phyloP scores from a whole-genome alignment of 2,329 filamentous ascomycete species.

The Alternaria conjuncta region DNA sequence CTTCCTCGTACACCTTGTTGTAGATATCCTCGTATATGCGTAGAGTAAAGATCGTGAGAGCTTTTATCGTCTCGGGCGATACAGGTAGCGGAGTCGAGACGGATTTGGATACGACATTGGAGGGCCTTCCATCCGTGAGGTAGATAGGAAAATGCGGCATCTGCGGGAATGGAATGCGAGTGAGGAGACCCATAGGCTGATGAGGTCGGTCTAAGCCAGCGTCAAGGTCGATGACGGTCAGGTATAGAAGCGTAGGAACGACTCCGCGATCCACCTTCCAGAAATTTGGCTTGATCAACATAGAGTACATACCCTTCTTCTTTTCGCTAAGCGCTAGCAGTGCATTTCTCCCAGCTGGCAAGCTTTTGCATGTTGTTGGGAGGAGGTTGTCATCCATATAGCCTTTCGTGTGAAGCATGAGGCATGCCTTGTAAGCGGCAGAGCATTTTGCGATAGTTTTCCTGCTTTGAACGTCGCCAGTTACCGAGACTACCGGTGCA shows the following conservation, averaged over 20 bases:
- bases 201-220: slow-evolving; percentile 64
- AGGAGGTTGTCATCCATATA: slow-evolving; percentile 77
- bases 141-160: slow-evolving; percentile 75
- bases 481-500: slow-evolving; percentile 72
- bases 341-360: slow-evolving; percentile 87
- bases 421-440: slow-evolving; percentile 84
- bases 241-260: slow-evolving; percentile 62
- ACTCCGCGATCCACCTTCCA: slow-evolving; percentile 64
- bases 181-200: slow-evolving; percentile 73
- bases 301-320: slow-evolving; percentile 74
- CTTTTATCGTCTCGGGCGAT: slow-evolving; percentile 54
- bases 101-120: slow-evolving; percentile 61
- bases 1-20: slow-evolving; percentile 79
- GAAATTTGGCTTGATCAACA: slow-evolving; percentile 77
- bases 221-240: slow-evolving; percentile 68
- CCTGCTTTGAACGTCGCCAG: slow-evolving; percentile 67
- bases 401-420: slow-evolving; percentile 68
- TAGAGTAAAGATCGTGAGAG: slow-evolving; percentile 75
- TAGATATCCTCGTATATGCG: slow-evolving; percentile 83
- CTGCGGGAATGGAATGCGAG: slow-evolving; percentile 67
- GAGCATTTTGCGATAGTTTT: slow-evolving; percentile 86
- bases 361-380: slow-evolving; percentile 72
- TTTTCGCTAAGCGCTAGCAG: slow-evolving; percentile 80
- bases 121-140: slow-evolving; percentile 68
- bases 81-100: slow-evolving; percentile 55